Conservation (phyloP, 108 stramenopile species). For the Chaetoceros tenuissimus region DNA sequence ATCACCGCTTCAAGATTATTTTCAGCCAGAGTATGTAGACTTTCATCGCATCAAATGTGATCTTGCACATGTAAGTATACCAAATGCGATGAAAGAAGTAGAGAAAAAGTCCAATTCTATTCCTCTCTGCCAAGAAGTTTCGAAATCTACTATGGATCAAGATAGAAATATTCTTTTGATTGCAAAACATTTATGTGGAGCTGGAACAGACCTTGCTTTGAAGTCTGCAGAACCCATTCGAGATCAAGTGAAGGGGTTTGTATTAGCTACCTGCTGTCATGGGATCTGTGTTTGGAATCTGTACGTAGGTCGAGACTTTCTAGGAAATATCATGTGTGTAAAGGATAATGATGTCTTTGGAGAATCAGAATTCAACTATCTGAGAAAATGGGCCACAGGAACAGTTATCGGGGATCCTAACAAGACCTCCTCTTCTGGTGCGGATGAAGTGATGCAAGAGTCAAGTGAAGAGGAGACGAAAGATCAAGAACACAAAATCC, state of each 20-base stretch:
- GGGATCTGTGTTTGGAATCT: slow-evolving; percentile 71
- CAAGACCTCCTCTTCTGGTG: not conserved
- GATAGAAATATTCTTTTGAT: slow-evolving; percentile 37
- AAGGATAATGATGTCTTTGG: slow-evolving; percentile 32
- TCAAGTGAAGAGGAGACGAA: not conserved
- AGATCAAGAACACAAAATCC: slow-evolving; percentile 1
- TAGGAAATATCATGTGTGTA: slow-evolving; percentile 21
- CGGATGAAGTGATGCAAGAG: not conserved
- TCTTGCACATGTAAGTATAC: slow-evolving; percentile 62
- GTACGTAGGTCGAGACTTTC: slow-evolving; percentile 69
- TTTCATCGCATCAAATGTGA: slow-evolving; percentile 65
- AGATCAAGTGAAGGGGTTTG: slow-evolving; percentile 40
- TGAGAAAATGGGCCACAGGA: slow-evolving; percentile 63
- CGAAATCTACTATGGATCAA: not conserved
- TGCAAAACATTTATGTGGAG: slow-evolving; percentile 76
- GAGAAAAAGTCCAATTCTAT: slow-evolving; percentile 1
- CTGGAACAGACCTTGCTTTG: slow-evolving; percentile 74
- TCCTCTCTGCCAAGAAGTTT: not conserved
- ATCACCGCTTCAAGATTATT: slow-evolving; percentile 3
- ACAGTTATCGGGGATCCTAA: slow-evolving; percentile 28
- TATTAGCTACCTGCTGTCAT: slow-evolving; percentile 84
- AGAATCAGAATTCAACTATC: slow-evolving; percentile 51
- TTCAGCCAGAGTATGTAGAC: slow-evolving; percentile 28
- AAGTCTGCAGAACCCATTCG: slow-evolving; percentile 42
- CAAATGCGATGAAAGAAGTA: slow-evolving; percentile 21